Evolutionary conservation across 2,329 filamentous ascomycete genomes (phyloP).

Genomic region (Orbilia javanica): DNA sequence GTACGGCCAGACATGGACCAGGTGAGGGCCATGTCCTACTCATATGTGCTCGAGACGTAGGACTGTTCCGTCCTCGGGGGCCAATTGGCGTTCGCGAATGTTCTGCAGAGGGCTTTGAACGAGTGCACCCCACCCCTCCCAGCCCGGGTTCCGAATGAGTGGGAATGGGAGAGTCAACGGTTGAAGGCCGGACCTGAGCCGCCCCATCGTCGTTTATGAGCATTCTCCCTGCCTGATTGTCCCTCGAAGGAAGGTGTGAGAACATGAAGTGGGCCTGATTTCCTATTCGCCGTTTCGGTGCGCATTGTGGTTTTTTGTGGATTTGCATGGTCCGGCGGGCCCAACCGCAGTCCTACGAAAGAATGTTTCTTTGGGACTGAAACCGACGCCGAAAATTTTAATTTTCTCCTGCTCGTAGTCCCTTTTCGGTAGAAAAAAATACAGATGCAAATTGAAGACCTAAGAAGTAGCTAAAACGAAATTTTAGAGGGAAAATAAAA

Average conservation of each 20-base stretch:
- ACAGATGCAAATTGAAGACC: too few species aligned
- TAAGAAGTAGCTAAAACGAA: not conserved
- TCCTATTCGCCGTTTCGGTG: constrained; percentile 42
- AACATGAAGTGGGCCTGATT: constrained; percentile 51
- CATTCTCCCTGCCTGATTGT: constrained; percentile 37
- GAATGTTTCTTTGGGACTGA: constrained; percentile 3
- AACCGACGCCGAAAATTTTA: constrained; percentile 20
- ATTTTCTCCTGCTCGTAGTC: not conserved
- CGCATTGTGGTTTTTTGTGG: constrained; percentile 2
- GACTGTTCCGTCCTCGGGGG: constrained; percentile 26
- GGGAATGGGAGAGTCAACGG: constrained; percentile 9
- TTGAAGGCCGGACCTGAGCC: too few species aligned
- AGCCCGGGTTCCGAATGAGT: constrained; percentile 39
- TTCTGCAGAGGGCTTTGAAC: constrained; percentile 28
- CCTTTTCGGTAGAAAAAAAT: not conserved
- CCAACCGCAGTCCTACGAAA: constrained; percentile 17
- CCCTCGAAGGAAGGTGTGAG: constrained; percentile 48
- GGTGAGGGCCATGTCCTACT: constrained; percentile 8
- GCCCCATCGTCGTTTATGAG: not conserved
- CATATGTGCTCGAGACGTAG: not conserved
- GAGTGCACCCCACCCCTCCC: constrained; percentile 43
- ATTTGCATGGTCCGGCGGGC: constrained; percentile 9
- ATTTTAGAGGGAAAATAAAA: not conserved
- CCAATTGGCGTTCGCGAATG: constrained; percentile 46
- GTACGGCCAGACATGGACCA: constrained; percentile 15